Evolutionary conservation across 345 rosid genomes (phyloP), one percentile per base, ranked within the genome.

Genomic region (Eucalyptus microcorys): DNA sequence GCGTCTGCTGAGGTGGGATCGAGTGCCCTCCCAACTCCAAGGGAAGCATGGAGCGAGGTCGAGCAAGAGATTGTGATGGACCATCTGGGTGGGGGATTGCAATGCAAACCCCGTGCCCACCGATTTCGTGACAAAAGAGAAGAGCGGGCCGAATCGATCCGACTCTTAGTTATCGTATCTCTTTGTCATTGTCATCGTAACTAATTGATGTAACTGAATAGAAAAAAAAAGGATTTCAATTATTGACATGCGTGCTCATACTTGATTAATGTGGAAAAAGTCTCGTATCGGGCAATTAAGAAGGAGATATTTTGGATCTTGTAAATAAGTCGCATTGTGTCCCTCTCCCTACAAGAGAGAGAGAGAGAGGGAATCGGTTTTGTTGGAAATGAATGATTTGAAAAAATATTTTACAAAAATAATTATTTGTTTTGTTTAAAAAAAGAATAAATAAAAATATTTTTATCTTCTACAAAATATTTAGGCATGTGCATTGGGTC

Each of bases 141-240:
- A 11, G 7, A 5, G 0, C 4, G 11, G 27, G 0, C 8, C 10
- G 1, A 14, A n/a, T 64, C 2, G 21, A 1, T 8, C 76, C 3
- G 10, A 8, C 5, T 0, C 2, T 17, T 7, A 55, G 7, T 22
- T 9, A 1, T 55, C 19, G 0, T 24, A 55, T 21, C 12, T 9
- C 1, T 55, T 55, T 55, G 5, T 9, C 27, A 55, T 55, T 30
- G 4, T 27, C 2, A 27, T 59, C 68, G 2, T 8, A 13, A 12
- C 15, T 1, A 52, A 11, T 59, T 59, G 14, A n/a, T n/a, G n/a
- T 13, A 12, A 59, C 8, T 12, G 0, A 15, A 64, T n/a, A 14
- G 21, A 14, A 3, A 30, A 55, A 52, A 19, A 50, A 7, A 32
- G 2, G 3, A 32, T 32, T 8, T 66, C 22, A 14, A 64, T 64